These are phyloP conservation scores for Cytospora schulzeri DNA, from an alignment of 2,329 filamentous ascomycete genomes.

Conservation along the genomic window DNA sequence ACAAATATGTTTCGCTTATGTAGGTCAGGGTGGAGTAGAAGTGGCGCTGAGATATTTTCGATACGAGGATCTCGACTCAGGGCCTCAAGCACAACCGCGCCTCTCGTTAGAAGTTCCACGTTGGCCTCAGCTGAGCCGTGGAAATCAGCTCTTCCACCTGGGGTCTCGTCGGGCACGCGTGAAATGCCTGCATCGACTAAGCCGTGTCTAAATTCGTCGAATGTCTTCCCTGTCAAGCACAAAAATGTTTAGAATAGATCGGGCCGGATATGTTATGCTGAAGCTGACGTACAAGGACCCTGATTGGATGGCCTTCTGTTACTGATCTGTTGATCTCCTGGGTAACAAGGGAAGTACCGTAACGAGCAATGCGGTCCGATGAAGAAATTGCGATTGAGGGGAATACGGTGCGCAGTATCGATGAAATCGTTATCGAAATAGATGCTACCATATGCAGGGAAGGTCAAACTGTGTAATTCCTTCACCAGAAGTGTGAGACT, in stretches of 20 bases:
- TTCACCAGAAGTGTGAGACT: not conserved
- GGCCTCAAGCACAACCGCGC: not conserved
- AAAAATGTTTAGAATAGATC: not conserved
- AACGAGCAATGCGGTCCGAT: not conserved
- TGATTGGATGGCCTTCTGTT: not conserved
- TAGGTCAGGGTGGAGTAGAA: slow-evolving; percentile 3
- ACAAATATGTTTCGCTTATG: slow-evolving; percentile 5
- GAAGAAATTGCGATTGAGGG: not conserved
- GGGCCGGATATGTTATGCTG: not conserved
- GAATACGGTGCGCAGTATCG: not conserved
- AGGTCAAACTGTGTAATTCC: slow-evolving; percentile 1
- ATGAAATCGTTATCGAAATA: slow-evolving; percentile 3
- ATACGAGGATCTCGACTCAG: not conserved
- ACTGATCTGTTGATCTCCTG: not conserved
- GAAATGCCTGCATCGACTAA: slow-evolving; percentile 3
- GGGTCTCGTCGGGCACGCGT: not conserved
- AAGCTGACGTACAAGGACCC: not conserved
- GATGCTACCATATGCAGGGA: slow-evolving; percentile 2
- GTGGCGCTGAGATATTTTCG: slow-evolving; percentile 1
- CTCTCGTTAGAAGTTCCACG: not conserved
- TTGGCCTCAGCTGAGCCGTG: not conserved
- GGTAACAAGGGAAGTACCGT: not conserved
- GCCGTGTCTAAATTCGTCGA: slow-evolving; percentile 1
- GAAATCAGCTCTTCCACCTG: not conserved
- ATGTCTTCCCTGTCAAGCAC: not conserved